A percentile compares a stretch with the other conserved stretches of the same genome.
Evolutionary conservation across 2,329 filamentous ascomycete genomes (phyloP).

Genomic region (Xenosphaeropsis pyriputrescens): DNA sequence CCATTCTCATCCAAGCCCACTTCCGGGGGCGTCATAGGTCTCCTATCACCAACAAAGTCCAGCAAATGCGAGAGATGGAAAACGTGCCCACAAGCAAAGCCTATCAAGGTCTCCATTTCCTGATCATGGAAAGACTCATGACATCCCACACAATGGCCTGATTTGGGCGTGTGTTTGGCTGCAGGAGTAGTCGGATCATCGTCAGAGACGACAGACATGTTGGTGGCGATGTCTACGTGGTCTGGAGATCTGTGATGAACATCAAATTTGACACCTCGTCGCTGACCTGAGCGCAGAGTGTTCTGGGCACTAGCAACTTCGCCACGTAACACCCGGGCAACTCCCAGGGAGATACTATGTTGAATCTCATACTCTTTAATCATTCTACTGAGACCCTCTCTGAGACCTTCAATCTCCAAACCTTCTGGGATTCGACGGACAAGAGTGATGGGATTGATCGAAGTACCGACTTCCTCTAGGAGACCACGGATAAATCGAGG

Average conservation of each 20-base stretch:
- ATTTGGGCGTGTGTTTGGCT: constrained; percentile 16
- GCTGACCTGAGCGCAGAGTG: constrained; percentile 63
- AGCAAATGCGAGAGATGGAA: constrained; percentile 66
- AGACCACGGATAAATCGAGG: constrained; percentile 85
- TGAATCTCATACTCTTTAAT: constrained; percentile 95
- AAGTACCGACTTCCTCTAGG: constrained; percentile 84
- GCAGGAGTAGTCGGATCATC: constrained; percentile 5
- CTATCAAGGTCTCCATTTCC: constrained; percentile 60
- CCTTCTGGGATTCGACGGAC: constrained; percentile 86
- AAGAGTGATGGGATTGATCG: constrained; percentile 82
- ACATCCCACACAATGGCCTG: constrained; percentile 46
- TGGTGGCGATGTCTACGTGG: constrained; percentile 28
- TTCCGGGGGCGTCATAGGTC: constrained; percentile 21
- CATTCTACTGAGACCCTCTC: constrained; percentile 79
- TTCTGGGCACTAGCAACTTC: constrained; percentile 81
- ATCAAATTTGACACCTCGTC: constrained; percentile 80
- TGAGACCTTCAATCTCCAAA: constrained; percentile 77
- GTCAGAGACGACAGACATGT: constrained; percentile 16
- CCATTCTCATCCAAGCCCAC: constrained; percentile 29
- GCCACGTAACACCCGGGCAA: constrained; percentile 71
- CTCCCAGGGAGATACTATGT: constrained; percentile 79
- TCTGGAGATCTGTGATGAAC: constrained; percentile 34
- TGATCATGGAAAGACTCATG: constrained; percentile 38
- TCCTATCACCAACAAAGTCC: constrained; percentile 20
- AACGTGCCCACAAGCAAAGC: constrained; percentile 70